These are phyloP conservation scores for Colletotrichum horii DNA, from an alignment of 2,329 filamentous ascomycete genomes.

Conservation along the genomic window DNA sequence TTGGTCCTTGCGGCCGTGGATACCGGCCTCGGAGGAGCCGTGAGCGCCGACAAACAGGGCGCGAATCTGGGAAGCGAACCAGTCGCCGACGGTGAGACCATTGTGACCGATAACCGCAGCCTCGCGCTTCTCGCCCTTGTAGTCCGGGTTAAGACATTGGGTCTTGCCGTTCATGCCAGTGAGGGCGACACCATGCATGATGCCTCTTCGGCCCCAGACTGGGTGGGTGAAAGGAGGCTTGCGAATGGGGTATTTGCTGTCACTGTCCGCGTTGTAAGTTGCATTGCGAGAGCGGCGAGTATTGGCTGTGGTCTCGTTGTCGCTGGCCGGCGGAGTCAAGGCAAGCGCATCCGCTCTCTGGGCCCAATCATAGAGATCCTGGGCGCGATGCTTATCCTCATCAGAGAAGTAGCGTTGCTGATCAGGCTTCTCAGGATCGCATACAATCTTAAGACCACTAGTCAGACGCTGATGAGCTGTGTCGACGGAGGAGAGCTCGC, in stretches of 20 bases:
- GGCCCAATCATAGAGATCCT: not conserved
- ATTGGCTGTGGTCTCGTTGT: not conserved
- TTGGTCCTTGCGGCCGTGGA: constrained; percentile 46
- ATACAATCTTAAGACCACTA: not conserved
- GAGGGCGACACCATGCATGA: not conserved
- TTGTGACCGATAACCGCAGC: constrained; percentile 30
- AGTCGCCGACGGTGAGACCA: constrained; percentile 42
- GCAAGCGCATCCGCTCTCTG: not conserved
- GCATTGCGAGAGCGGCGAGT: not conserved
- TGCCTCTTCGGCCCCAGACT: not conserved
- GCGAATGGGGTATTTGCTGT: not conserved
- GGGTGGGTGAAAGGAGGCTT: not conserved
- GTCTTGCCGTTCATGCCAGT: not conserved
- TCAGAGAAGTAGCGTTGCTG: not conserved
- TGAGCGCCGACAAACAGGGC: constrained; percentile 60
- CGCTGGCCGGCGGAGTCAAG: not conserved
- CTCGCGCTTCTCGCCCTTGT: not conserved
- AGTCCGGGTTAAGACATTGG: not conserved
- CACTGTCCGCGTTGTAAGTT: not conserved
- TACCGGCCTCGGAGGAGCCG: constrained; percentile 52
- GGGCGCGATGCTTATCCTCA: not conserved
- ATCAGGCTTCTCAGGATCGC: not conserved
- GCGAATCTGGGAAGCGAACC: constrained; percentile 59
- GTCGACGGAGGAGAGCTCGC: not conserved
- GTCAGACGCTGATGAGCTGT: not conserved